These are phyloP conservation scores for Symbiodinium pilosum DNA, from an alignment of 73 alveolate genomes.

Conservation along the genomic window DNA sequence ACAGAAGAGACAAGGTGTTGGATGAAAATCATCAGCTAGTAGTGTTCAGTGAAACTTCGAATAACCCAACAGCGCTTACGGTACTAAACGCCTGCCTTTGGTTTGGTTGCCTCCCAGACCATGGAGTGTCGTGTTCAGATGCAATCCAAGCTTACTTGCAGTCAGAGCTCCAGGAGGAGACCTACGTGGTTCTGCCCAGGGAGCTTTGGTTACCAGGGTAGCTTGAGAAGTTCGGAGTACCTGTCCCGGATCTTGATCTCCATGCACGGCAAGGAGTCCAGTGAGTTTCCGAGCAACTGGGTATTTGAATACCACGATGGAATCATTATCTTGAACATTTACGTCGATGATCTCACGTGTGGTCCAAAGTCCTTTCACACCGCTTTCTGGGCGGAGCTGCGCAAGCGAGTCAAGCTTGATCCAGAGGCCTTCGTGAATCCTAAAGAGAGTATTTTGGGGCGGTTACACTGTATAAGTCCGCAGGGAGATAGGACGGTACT, in stretches of 20 bases:
- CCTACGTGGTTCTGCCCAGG: neutral
- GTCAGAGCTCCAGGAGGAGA: neutral
- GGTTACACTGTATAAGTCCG: neutral
- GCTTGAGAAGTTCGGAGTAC: neutral
- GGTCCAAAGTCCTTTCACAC: neutral
- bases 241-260: neutral
- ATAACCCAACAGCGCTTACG: neutral
- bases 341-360: conserved; percentile 3
- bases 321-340: neutral
- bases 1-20: neutral
- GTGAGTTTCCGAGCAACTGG: neutral
- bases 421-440: too few relatives aligned
- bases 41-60: neutral
- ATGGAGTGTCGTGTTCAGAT: neutral
- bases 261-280: neutral
- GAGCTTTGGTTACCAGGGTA: conserved; percentile 3
- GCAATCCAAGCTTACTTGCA: neutral
- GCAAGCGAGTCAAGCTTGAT: neutral
- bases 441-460: neutral
- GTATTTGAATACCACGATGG: neutral
- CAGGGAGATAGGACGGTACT: neutral
- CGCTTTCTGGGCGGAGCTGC: neutral
- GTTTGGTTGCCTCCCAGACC: neutral
- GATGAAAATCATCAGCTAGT: neutral
- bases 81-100: neutral